These are phyloP conservation scores for Lachnellula willkommii DNA, from an alignment of 2,329 filamentous ascomycete species.

Conservation along the genomic window DNA sequence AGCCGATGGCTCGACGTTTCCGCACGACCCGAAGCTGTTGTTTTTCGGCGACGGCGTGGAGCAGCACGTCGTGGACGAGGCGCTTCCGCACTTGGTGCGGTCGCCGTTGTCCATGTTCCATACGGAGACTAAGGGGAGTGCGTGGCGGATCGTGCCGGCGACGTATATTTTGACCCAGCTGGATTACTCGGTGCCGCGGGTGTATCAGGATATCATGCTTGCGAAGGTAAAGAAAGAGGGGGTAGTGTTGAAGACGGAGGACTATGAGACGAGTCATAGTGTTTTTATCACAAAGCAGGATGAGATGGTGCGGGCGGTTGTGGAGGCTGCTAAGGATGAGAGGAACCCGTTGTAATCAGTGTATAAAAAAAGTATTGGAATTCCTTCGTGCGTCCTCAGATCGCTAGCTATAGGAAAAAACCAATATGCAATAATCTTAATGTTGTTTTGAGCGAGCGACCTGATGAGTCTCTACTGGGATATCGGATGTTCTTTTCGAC, in stretches of 20 bases:
- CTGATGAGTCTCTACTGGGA: too few relatives aligned
- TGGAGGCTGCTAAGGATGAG: neutral
- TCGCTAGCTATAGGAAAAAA: too few relatives aligned
- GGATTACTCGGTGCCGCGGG: neutral
- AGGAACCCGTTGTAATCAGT: neutral
- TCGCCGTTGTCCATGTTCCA: neutral
- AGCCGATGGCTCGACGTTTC: neutral
- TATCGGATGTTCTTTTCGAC: too few relatives aligned
- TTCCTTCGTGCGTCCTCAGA: too few relatives aligned
- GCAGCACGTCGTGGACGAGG: neutral
- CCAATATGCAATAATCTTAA: too few relatives aligned
- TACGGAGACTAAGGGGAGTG: neutral
- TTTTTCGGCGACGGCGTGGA: neutral
- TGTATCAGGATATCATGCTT: neutral
- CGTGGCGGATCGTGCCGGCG: neutral
- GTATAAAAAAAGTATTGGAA: too few relatives aligned
- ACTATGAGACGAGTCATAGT: neutral
- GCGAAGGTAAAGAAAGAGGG: neutral
- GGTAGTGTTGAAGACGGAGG: neutral
- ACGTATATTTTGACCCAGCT: slow-evolving; percentile 1
- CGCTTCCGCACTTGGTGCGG: neutral
- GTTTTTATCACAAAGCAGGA: neutral
- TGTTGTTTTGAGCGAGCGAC: too few relatives aligned
- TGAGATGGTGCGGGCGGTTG: neutral
- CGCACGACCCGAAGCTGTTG: neutral